Base-by-base conservation (phyloP, 139 green algal species). In the Chlamydomonas schloesseri region DNA sequence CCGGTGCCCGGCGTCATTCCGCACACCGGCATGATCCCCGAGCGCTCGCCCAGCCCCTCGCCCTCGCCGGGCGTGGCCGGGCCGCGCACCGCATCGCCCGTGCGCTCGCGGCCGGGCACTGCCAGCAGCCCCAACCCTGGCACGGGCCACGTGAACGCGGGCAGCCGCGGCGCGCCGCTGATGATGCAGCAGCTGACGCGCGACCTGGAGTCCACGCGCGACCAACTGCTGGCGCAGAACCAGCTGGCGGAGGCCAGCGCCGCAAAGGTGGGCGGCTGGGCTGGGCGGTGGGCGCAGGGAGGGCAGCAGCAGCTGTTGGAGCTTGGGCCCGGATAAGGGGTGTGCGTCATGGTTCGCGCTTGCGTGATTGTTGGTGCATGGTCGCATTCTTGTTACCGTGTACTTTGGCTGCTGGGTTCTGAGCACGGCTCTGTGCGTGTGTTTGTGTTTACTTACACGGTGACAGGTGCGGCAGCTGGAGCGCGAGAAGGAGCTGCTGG, bases 401-500 rank as follows among this genome's bases (percentile, higher is more conserved):
- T n/a, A n/a, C n/a, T n/a, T n/a, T n/a, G n/a, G n/a, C n/a, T n/a
- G n/a, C n/a, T n/a, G n/a, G n/a, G n/a, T n/a, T n/a, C n/a, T n/a
- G n/a, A n/a, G n/a, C n/a, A n/a, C n/a, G n/a, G n/a, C n/a, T n/a
- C n/a, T n/a, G n/a, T n/a, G n/a, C n/a, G n/a, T n/a, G n/a, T n/a
- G n/a, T n/a, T n/a, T n/a, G n/a, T n/a, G n/a, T n/a, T n/a, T n/a
- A n/a, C n/a, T n/a, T n/a, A n/a, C n/a, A n/a, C n/a, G n/a, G n/a
- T n/a, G n/a, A 18, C 87, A 94, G 91, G 79, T 95, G 11, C 72
- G 86, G 46, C 53, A 86, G 67, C 84, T 94, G 37, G 89, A 95
- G 86, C 80, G 90, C 5, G 92, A 95, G 65, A 92, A 92, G 83
- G 84, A 93, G 34, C 82, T 95, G 23, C 67, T 88, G 33, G 87